Base-by-base conservation (phyloP, 768 basidiomycete species). In the Naganishia friedmannii region DNA sequence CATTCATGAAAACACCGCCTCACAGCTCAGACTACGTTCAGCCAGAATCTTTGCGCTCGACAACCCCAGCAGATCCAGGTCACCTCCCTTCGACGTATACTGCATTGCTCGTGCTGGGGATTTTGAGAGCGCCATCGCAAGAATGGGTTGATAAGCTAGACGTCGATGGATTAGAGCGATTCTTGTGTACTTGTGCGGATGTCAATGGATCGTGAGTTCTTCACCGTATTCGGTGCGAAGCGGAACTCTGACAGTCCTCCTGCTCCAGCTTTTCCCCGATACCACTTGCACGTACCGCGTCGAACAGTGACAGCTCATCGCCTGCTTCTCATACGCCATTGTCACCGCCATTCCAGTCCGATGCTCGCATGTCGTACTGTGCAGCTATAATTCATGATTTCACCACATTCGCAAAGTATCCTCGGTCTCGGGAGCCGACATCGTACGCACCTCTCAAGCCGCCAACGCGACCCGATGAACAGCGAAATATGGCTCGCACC, bases 21-120 rank as follows among this genome's bases (percentile, higher is more conserved):
- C 57, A n/a, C 2, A 21, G 32, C 54, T 31, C 54, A 26, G 29
- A 21, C 29, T 28, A 26, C 57, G 4, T 54, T 15, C 34, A 46
- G 29, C 34, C 19, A 29, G 6, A 48, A 56, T 15, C 37, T 4
- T 75, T 31, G 70, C 42, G 58, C 48, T 19, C 46, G 68, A 51
- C 63, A 45, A 17, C 68, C 83, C 82, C 85, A 42, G 86, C 87
- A 76, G 86, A 90, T 73, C 85, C 86, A 21, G 90, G 91, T 0
- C 90, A 97, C 79, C 83, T 97, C 19, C 92, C 96, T 67, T 91
- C 93, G 86, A 93, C 94, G 9, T 99, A 98, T 76, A 92, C 93
- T 0, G 92, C 93, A 0, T 78, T 99, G 13, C 82, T 96, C 4
- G 86, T 87, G 0, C 88, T 99, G 13, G 87, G 89, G 0, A 89